Evolutionary conservation across 768 basidiomycete genomes (phyloP).

Genomic region (Gymnopilus dilepis): DNA sequence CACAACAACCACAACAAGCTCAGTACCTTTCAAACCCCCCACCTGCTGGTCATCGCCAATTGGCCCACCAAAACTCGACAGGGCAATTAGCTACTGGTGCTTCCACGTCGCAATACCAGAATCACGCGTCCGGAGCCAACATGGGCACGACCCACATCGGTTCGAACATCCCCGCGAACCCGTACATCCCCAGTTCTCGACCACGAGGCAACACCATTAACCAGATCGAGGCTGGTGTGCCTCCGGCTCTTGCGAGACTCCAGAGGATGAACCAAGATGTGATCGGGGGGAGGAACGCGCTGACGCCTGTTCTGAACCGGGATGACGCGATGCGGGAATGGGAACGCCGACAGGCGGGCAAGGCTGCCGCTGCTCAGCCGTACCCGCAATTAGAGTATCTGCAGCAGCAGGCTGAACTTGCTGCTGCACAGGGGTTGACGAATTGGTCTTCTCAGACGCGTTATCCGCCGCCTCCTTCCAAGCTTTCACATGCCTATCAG

Average conservation of each 20-base stretch:
- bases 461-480: slow-evolving; percentile 69
- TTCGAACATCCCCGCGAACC: slow-evolving; percentile 64
- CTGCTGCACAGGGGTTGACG: slow-evolving; percentile 62
- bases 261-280: slow-evolving; percentile 90
- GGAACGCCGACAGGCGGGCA: slow-evolving; percentile 87
- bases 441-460: slow-evolving; percentile 57
- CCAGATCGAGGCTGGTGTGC: slow-evolving; percentile 83
- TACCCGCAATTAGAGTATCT: slow-evolving; percentile 92
- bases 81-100: slow-evolving; percentile 46
- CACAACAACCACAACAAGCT: slow-evolving; percentile 24
- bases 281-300: slow-evolving; percentile 75
- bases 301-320: slow-evolving; percentile 93
- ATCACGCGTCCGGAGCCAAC: slow-evolving; percentile 37
- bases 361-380: slow-evolving; percentile 70
- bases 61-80: slow-evolving; percentile 56
- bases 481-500: slow-evolving; percentile 69
- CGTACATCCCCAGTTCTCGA: slow-evolving; percentile 73
- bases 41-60: slow-evolving; percentile 41
- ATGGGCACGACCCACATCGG: slow-evolving; percentile 42
- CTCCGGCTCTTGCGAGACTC: slow-evolving; percentile 88
- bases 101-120: slow-evolving; percentile 38
- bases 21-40: slow-evolving; percentile 45
- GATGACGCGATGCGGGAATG: slow-evolving; percentile 96
- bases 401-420: slow-evolving; percentile 92
- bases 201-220: slow-evolving; percentile 93